Evolutionary conservation across 805 yeast species (phyloP).

Genomic region (Ogataea saltuana): DNA sequence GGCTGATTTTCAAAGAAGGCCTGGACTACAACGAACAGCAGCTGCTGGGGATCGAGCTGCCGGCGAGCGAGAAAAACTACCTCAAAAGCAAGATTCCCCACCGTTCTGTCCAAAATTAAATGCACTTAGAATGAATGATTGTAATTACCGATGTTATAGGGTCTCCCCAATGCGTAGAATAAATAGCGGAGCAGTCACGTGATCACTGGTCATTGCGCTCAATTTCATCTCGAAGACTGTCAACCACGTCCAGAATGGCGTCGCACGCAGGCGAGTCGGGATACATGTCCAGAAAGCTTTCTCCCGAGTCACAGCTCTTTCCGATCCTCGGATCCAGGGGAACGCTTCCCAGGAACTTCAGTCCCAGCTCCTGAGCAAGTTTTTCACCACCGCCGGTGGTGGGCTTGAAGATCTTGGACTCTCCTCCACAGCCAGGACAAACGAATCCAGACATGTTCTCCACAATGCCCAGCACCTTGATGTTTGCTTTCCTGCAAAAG

Average conservation of each 20-base stretch:
- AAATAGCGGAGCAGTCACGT: no score
- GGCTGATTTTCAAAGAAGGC: conserved; percentile 37
- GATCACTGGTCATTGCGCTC: conserved; percentile 17
- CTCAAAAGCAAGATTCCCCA: conserved; percentile 32
- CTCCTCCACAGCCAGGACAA: conserved; percentile 90
- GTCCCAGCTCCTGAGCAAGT: conserved; percentile 73
- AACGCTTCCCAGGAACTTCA: conserved; percentile 85
- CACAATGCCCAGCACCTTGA: conserved; percentile 82
- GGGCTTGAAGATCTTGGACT: conserved; percentile 86
- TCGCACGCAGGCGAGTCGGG: conserved; percentile 93
- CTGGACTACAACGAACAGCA: conserved; percentile 35
- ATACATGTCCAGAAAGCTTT: conserved; percentile 73
- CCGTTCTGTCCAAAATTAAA: background rate
- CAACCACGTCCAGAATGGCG: conserved; percentile 84
- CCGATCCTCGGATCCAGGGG: conserved; percentile 97
- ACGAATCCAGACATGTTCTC: conserved; percentile 99
- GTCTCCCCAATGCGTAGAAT: no score
- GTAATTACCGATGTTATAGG: no score
- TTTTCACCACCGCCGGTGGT: conserved; percentile 96
- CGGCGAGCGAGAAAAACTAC: conserved; percentile 45
- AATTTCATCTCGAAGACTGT: conserved; percentile 52
- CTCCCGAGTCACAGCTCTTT: conserved; percentile 82
- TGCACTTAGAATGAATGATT: no score
- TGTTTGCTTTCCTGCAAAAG: conserved; percentile 89
- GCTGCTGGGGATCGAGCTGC: conserved; percentile 42